Percentiles rank a stretch among this genome's conserved stretches.
These are phyloP conservation scores for Cucurbita pepo DNA, from an alignment of 306 rosid species.

Conservation along the genomic window DNA sequence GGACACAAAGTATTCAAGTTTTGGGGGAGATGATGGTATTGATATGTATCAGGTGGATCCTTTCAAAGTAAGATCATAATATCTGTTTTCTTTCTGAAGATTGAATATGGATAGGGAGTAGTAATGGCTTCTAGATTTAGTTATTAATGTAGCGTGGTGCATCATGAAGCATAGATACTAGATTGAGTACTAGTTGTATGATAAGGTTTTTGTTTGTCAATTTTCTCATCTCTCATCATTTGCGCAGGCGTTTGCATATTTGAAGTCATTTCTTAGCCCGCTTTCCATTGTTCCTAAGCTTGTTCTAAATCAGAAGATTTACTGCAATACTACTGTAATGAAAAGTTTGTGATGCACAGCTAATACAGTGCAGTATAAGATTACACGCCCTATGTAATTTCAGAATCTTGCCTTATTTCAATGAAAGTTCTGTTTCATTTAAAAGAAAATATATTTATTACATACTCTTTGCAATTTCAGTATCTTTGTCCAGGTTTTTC, in stretches of 20 bases:
- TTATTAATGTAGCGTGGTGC: neutral
- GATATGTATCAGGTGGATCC: slow-evolving; percentile 21
- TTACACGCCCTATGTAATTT: neutral
- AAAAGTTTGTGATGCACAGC: neutral
- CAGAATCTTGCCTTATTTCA: neutral
- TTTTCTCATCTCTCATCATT: neutral
- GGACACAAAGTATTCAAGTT: slow-evolving; percentile 17
- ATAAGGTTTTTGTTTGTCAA: neutral
- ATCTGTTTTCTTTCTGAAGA: neutral
- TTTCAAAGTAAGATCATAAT: neutral
- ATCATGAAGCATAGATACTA: neutral
- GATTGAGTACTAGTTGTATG: neutral
- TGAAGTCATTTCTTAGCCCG: neutral
- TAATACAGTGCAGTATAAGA: neutral
- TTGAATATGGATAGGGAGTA: neutral
- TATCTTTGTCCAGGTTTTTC: neutral
- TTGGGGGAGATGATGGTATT: slow-evolving; percentile 16
- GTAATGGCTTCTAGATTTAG: neutral
- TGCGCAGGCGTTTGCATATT: neutral
- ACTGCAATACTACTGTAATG: neutral
- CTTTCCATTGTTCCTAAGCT: neutral
- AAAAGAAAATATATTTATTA: neutral
- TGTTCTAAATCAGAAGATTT: neutral
- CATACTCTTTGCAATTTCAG: neutral
- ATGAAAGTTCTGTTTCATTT: neutral